Evolutionary conservation across 2,329 filamentous ascomycete genomes (phyloP), one percentile per base, ranked within the genome.

Genomic region (Claviceps cyperi): DNA sequence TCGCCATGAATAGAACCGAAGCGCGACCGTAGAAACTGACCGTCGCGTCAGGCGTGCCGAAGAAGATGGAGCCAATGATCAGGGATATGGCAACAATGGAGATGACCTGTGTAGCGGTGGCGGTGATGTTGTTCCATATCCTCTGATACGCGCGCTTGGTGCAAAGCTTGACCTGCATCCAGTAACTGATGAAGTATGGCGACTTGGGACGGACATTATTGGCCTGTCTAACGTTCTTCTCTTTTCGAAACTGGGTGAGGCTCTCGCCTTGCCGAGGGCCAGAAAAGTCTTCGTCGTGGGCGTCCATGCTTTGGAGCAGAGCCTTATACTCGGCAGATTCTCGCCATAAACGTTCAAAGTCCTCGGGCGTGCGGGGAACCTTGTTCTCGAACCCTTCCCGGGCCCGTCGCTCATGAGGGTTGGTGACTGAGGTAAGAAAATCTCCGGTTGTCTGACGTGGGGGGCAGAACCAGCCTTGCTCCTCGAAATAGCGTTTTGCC

Each of bases 341-440:
- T 19, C 61, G 62, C 72, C 73, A 75, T 48, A 65, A 65, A 1
- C 54, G 50, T 53, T 73, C 82, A 57, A 87, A 87, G 1, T 86
- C 84, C 43, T 85, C 81, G 0, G 84, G 73, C 0, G 83, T 86
- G 2, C 81, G 73, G 0, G 84, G 84, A 0, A 83, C 78, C 44
- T 68, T 69, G 51, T 70, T 64, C 56, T 85, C 80, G 64, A 76
- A 81, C 0, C 83, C 83, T 7, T 70, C 57, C 1, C 70, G 69
- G 0, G 75, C 64, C 43, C 67, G 66, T 32, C 83, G 73, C 63
- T 86, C 82, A 0, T 66, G 61, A 0, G 80, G 78, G 56, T 81
- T 83, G 0, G 83, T 86, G 24, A 86, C 68, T 0, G 78, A 80
- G 0, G 83, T 86, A 9, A 86, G 66, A 58, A 86, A 86, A 57